These are phyloP conservation scores for Eragrostis tef DNA, from an alignment of 202 grass and related monocot species.

Conservation along the genomic window DNA sequence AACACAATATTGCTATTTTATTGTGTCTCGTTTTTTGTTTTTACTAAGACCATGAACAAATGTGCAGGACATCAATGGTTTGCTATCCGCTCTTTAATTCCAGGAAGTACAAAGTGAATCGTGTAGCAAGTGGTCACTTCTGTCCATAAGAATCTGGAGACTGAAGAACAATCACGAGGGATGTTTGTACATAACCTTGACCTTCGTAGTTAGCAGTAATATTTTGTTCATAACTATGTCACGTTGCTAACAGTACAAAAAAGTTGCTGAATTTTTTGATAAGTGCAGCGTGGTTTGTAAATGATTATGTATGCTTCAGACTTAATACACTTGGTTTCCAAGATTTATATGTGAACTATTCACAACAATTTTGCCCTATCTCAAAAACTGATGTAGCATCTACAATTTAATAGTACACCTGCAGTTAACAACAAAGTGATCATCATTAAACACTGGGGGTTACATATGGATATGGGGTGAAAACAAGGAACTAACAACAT, in stretches of 20 bases:
- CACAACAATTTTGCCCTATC: background rate
- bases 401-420: background rate
- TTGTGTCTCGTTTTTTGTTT: background rate
- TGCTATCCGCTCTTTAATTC: slow-evolving; percentile 44
- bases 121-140: background rate
- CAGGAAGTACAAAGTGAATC: slow-evolving; percentile 26
- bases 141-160: slow-evolving; percentile 6
- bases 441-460: background rate
- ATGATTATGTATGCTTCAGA: background rate
- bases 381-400: background rate
- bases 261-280: slow-evolving; percentile 11
- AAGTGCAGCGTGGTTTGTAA: background rate
- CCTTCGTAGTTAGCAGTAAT: background rate
- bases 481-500: background rate
- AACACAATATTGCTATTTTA: background rate
- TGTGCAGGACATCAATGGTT: slow-evolving; percentile 41
- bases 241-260: background rate
- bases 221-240: background rate
- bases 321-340: background rate
- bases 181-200: slow-evolving; percentile 14
- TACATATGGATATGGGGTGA: background rate
- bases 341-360: background rate
- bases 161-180: background rate
- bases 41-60: background rate
- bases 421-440: background rate